Percentiles rank a stretch among this genome's conserved stretches.
Conservation (phyloP, 352 stramenopile genomes). For the Phytopythium sindhum region DNA sequence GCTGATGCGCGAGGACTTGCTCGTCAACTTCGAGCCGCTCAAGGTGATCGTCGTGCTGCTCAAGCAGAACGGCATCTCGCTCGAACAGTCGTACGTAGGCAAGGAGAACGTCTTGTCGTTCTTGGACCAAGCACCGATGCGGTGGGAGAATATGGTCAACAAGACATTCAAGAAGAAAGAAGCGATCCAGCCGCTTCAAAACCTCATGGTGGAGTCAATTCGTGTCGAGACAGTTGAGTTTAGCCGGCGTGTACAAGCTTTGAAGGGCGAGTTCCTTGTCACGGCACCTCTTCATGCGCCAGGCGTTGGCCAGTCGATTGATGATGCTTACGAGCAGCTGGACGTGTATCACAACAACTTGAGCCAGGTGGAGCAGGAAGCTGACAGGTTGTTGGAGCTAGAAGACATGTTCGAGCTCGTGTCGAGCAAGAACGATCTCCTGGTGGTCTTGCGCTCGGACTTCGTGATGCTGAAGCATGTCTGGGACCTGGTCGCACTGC, state of each 20-base stretch:
- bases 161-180: slow-evolving; percentile 93
- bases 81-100: slow-evolving; percentile 86
- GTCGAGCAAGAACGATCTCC: slow-evolving; percentile 74
- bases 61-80: slow-evolving; percentile 83
- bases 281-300: slow-evolving; percentile 54
- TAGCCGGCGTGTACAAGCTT: slow-evolving; percentile 49
- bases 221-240: slow-evolving; percentile 71
- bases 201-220: slow-evolving; percentile 84
- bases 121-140: slow-evolving; percentile 83
- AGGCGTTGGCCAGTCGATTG: slow-evolving; percentile 17
- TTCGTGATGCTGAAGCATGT: slow-evolving; percentile 90
- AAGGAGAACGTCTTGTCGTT: slow-evolving; percentile 84
- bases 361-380: slow-evolving; percentile 77
- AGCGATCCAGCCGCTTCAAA: slow-evolving; percentile 87
- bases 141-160: slow-evolving; percentile 92
- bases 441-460: slow-evolving; percentile 77
- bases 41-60: slow-evolving; percentile 80
- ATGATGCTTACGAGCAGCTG: slow-evolving; percentile 84
- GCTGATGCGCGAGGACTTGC: slow-evolving; percentile 76
- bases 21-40: slow-evolving; percentile 72
- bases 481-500: slow-evolving; percentile 92
- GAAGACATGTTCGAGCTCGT: slow-evolving; percentile 95
- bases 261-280: slow-evolving; percentile 65
- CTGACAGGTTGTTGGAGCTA: slow-evolving; percentile 80
- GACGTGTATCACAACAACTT: slow-evolving; percentile 86